Evolutionary conservation across 2,329 filamentous ascomycete species (phyloP).

Genomic region (Xylaria sp.): DNA sequence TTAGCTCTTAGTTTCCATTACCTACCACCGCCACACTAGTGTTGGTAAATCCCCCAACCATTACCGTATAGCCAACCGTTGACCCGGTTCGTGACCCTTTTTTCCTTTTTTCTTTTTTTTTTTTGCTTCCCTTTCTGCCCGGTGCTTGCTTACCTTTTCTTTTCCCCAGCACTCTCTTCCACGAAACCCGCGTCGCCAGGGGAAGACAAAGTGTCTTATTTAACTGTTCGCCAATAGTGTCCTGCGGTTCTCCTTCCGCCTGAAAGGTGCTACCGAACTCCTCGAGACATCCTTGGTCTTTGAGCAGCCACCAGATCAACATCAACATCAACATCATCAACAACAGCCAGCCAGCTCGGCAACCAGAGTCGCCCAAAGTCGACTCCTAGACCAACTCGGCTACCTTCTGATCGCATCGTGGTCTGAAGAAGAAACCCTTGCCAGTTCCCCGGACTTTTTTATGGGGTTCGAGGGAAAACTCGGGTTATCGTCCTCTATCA

Average conservation of each 20-base stretch:
- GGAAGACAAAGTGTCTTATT: slow-evolving; percentile 10
- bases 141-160: background rate
- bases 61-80: slow-evolving; percentile 3
- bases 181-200: slow-evolving; percentile 2
- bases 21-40: background rate
- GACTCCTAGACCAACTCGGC: slow-evolving; percentile 12
- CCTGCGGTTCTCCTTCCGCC: slow-evolving; percentile 13
- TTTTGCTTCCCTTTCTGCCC: background rate
- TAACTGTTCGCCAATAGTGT: slow-evolving; percentile 18
- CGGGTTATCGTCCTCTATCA: slow-evolving; percentile 8
- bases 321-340: too few relatives aligned
- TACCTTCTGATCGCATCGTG: slow-evolving; percentile 8
- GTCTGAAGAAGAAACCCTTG: slow-evolving; percentile 7
- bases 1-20: background rate
- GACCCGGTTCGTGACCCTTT: background rate
- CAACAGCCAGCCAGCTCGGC: slow-evolving; percentile 10
- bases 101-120: background rate
- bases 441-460: slow-evolving; percentile 14
- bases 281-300: slow-evolving; percentile 6
- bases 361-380: slow-evolving; percentile 9
- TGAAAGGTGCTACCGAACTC: slow-evolving; percentile 14
- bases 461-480: slow-evolving; percentile 17
- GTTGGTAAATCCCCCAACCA: background rate
- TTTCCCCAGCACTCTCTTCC: slow-evolving; percentile 2
- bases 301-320: too few relatives aligned